Evolutionary conservation across 805 yeast species (phyloP), one percentile per base, ranked within the genome.

Genomic region (Cyberlindnera veronae): DNA sequence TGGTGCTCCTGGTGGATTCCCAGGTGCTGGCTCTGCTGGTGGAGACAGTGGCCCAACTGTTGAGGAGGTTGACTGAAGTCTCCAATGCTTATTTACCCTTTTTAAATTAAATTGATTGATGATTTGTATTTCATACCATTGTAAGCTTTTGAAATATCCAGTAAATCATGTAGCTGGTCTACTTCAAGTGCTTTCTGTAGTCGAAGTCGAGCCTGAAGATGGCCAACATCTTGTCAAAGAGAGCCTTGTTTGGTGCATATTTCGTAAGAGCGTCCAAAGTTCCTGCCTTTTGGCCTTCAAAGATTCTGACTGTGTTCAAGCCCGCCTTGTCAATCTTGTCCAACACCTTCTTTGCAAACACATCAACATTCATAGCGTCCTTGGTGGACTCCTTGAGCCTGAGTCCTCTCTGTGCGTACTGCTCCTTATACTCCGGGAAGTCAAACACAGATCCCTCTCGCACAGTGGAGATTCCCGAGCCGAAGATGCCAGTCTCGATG

Each of bases 41-140:
- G 77, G 71, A 48, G 67, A 60, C 36, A 27, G 37, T 37, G 62
- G 84, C 53, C 91, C 90, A 64, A 82, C 90, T 50, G 91, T 84
- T 57, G 89, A 81, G 70, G 89, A 81, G 71, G 88, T 81, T 65
- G 88, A 81, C 69, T 81, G 73, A 72, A 20, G 26, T 10, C 7
- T 21, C 10, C 14, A 14, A 13, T 24, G 24, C 24, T 22, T 22
- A 8, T 24, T 14, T 24, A 14, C 28, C 34, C 14, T 21, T 19
- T 15, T 17, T 30, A 18, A 13, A 24, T 40, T 24, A 6, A 24
- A 8, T 24, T 24, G 13, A 24, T 24, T 24, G 28, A 24, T 24
- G 13, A 12, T 24, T 24, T 13, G 13, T 21, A 21, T 21, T 21
- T 21, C 7, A 7, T 21, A 8, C 11, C 24, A n/a, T n/a, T n/a